Conservation (phyloP, 2,329 filamentous ascomycete species). For the Pseudogymnoascus sp. region DNA sequence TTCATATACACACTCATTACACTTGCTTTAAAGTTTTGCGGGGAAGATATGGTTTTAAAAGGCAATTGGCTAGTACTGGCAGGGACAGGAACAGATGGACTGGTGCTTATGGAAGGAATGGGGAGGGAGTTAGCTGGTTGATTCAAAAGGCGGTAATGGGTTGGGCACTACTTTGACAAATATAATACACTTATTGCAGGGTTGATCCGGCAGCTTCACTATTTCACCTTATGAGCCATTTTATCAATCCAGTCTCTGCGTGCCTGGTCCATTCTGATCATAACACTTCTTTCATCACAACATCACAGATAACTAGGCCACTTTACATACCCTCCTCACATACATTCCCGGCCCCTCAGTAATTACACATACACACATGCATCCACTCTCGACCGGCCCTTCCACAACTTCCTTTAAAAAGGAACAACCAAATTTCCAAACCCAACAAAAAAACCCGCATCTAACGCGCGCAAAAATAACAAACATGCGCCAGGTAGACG, state of each 20-base stretch:
- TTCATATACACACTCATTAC: conserved; percentile 4
- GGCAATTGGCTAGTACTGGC: background rate
- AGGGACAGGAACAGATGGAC: background rate
- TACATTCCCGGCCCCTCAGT: background rate
- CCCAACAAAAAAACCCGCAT: background rate
- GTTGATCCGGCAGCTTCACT: no score
- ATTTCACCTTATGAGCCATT: background rate
- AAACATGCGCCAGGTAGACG: conserved; percentile 1
- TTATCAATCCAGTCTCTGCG: background rate
- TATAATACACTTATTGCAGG: background rate
- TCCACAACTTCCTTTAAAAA: background rate
- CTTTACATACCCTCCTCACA: background rate
- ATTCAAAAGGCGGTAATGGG: background rate
- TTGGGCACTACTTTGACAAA: background rate
- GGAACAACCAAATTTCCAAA: background rate
- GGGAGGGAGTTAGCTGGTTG: background rate
- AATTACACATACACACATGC: conserved; percentile 5
- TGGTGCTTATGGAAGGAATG: background rate
- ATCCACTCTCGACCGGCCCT: conserved; percentile 5
- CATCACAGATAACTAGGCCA: background rate
- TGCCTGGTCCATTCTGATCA: conserved; percentile 1
- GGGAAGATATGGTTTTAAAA: background rate
- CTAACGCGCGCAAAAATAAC: background rate
- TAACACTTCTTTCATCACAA: conserved; percentile 7
- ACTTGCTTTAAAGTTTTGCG: background rate